Evolutionary conservation across 139 green algal genomes (phyloP).

Genomic region (Chlorella sp.): DNA sequence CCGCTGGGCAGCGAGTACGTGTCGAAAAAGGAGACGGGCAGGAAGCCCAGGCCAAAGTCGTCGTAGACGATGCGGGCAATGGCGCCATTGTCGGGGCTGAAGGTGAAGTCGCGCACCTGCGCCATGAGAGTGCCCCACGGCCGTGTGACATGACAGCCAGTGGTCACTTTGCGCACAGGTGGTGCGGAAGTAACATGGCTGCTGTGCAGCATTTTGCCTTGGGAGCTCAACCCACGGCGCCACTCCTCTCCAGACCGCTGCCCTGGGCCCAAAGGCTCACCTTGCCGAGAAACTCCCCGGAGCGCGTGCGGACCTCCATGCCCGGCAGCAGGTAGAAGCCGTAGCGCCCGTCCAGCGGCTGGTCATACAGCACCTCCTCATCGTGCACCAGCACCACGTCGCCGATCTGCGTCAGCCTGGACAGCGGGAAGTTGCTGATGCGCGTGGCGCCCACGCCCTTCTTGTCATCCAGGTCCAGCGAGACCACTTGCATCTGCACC

Average conservation of each 20-base stretch:
- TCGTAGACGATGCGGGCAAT: slow-evolving; percentile 61
- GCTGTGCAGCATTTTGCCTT: no score
- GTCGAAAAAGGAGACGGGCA: slow-evolving; percentile 61
- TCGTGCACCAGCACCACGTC: slow-evolving; percentile 78
- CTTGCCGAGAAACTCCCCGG: slow-evolving; percentile 52
- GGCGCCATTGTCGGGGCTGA: slow-evolving; percentile 63
- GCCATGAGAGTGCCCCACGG: no score
- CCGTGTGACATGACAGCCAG: no score
- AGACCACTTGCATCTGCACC: slow-evolving; percentile 35
- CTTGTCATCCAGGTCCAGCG: slow-evolving; percentile 54
- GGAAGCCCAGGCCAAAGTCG: slow-evolving; percentile 56
- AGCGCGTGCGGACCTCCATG: slow-evolving; percentile 50
- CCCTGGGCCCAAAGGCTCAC: slow-evolving; percentile 18
- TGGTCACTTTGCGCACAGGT: no score
- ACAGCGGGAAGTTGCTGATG: slow-evolving; percentile 45
- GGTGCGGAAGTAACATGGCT: no score
- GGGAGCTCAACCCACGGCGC: no score
- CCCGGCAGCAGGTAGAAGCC: slow-evolving; percentile 52
- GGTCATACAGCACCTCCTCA: slow-evolving; percentile 41
- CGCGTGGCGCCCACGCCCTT: slow-evolving; percentile 18
- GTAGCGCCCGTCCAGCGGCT: slow-evolving; percentile 33
- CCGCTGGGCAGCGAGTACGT: slow-evolving; percentile 35
- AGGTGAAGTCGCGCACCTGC: slow-evolving; percentile 67
- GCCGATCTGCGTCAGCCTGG: slow-evolving; percentile 55
- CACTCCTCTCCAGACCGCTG: no score